These are phyloP conservation scores for Jatropha multifida DNA, from an alignment of 441 rosid species.

Conservation along the genomic window DNA sequence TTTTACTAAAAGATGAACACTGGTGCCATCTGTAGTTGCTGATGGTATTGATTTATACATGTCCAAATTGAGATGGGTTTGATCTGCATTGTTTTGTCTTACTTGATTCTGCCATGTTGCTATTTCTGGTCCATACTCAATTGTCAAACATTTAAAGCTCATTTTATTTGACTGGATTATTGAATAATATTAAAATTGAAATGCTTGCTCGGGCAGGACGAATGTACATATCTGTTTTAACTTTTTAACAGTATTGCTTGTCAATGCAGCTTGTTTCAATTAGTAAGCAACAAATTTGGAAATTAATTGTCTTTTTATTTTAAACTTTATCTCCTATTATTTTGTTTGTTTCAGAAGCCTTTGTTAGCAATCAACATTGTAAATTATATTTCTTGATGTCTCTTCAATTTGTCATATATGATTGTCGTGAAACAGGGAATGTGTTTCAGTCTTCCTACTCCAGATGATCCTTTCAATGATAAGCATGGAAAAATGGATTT, in stretches of 20 bases:
- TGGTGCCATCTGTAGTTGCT: neutral
- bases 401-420: conserved; percentile 7
- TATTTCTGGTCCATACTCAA: neutral
- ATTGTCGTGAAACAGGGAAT: conserved; percentile 56
- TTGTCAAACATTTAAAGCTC: neutral
- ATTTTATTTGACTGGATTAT: neutral
- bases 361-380: neutral
- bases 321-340: neutral
- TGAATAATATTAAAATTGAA: neutral
- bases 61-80: neutral
- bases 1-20: no score
- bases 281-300: neutral
- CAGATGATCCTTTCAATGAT: conserved; percentile 80
- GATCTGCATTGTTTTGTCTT: no score
- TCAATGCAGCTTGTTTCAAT: neutral
- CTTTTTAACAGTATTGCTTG: neutral
- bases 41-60: neutral
- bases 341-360: neutral
- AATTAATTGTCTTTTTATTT: neutral
- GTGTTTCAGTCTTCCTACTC: conserved; percentile 91
- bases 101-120: neutral
- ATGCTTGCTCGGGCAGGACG: neutral
- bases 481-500: conserved; percentile 40
- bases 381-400: neutral
- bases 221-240: neutral